Evolutionary conservation across 305 asterid genomes (phyloP).

Genomic region (Fraxinus paxiana): DNA sequence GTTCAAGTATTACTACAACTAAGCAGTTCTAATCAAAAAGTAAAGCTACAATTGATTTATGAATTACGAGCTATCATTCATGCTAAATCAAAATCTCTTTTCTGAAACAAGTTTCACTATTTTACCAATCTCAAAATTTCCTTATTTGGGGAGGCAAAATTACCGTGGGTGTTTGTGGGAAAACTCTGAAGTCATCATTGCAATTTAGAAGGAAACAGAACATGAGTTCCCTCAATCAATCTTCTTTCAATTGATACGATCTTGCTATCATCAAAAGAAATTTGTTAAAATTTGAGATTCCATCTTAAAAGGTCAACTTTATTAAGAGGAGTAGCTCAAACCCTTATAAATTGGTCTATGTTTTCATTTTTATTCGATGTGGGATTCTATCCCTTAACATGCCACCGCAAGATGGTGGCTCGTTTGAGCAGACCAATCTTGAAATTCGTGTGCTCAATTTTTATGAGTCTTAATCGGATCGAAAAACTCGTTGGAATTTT

Average conservation of each 20-base stretch:
- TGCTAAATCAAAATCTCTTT: not conserved
- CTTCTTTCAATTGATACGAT: not conserved
- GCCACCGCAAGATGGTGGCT: no score
- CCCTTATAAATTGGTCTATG: no score
- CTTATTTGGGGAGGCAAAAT: not conserved
- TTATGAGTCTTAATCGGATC: no score
- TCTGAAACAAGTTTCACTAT: not conserved
- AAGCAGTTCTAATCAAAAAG: not conserved
- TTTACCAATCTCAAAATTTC: not conserved
- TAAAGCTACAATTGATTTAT: not conserved
- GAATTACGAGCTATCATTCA: not conserved
- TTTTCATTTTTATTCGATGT: no score
- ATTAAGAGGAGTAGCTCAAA: no score
- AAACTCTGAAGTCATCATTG: not conserved
- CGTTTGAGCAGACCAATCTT: no score
- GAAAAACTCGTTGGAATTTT: no score
- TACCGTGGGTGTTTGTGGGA: not conserved
- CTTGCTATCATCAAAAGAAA: not conserved
- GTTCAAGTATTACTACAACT: constrained; percentile 1
- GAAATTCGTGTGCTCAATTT: no score
- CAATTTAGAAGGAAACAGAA: not conserved
- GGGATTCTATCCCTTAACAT: no score
- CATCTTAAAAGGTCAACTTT: no score
- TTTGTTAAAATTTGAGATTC: no score
- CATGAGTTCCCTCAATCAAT: not conserved